Base-by-base conservation (phyloP, 805 yeast species). In the Hanseniaspora singularis region DNA sequence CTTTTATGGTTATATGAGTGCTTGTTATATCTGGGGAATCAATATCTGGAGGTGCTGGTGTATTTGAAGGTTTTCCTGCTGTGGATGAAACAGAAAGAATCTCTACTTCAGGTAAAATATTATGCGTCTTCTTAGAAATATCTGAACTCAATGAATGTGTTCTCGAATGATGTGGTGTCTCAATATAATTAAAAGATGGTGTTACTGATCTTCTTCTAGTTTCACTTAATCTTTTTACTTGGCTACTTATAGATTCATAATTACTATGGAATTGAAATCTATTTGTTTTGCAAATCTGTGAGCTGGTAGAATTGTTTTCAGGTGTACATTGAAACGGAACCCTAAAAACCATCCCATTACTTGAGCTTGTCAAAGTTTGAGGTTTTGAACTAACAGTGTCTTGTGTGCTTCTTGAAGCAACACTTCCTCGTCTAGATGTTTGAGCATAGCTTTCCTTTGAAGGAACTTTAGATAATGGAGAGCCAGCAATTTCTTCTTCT, bases 311-410 rank as follows among this genome's bases (percentile, higher is more conserved):
- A 15, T 36, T 36, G 14, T 4, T 19, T 1, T 51, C 9, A 7
- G 50, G 32, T 14, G 51, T 53, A 1, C 79, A 83, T 56, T 79
- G 85, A 57, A 81, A 81, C 0, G 89, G 89, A 14, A 76, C 65
- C 55, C 92, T 68, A 57, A 81, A 81, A 24, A 61, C 56, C 63
- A 63, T 57, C 15, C 66, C 66, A 33, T 56, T 57, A 4, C 58
- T 54, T 0, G 63, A 58, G 37, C 62, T 59, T 6, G 65, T 60
- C 10, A 57, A 54, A 5, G 60, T 55, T 2, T 52, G 47, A 2
- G 57, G 51, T 33, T 51, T 40, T 15, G 46, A 23, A 18, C 15
- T 20, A 28, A 22, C 23, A n/a, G 43, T 14, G 2, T 45, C 43
- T n/a, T 18, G 22, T 15, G 43, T 45, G 1, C 18, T 27, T 7